These are phyloP conservation scores for Penicillium simplicissimum DNA, from an alignment of 495 filamentous ascomycete genomes.

Conservation along the genomic window DNA sequence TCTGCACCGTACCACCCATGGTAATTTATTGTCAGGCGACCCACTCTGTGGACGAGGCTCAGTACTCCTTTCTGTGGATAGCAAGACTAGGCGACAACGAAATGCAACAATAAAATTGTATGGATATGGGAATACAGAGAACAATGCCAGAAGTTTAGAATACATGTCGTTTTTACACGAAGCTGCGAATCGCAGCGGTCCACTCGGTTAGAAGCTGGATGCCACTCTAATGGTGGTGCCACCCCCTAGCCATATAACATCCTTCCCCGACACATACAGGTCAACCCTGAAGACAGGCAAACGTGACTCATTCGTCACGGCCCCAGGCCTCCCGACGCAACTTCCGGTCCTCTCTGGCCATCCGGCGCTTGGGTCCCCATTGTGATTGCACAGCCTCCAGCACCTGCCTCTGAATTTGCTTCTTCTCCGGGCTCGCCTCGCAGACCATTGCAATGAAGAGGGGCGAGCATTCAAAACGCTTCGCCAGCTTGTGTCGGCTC, in stretches of 20 bases:
- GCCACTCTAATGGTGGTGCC: not conserved
- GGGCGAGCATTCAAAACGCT: slow-evolving; percentile 73
- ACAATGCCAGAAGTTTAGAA: slow-evolving; percentile 24
- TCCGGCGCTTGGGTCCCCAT: slow-evolving; percentile 71
- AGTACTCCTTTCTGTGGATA: not conserved
- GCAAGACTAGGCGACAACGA: too few species aligned
- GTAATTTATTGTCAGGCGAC: slow-evolving; percentile 2
- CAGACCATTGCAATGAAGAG: slow-evolving; percentile 66
- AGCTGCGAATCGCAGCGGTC: not conserved
- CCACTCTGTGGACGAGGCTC: not conserved
- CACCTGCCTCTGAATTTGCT: slow-evolving; percentile 52
- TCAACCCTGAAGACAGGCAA: not conserved
- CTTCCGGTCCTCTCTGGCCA: slow-evolving; percentile 72
- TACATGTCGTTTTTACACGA: slow-evolving; percentile 28
- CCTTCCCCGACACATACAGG: not conserved
- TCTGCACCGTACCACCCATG: not conserved
- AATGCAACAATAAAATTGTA: slow-evolving; percentile 3
- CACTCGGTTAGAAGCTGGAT: not conserved
- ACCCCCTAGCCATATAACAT: not conserved
- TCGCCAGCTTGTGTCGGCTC: slow-evolving; percentile 69
- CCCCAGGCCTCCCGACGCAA: slow-evolving; percentile 64
- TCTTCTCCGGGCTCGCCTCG: slow-evolving; percentile 48
- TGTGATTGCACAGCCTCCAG: slow-evolving; percentile 63
- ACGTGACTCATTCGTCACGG: slow-evolving; percentile 41
- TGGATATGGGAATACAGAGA: slow-evolving; percentile 19